Conservation (phyloP, 1,284 basidiomycete genomes). For the Mycosarcoma mackinlayi region DNA sequence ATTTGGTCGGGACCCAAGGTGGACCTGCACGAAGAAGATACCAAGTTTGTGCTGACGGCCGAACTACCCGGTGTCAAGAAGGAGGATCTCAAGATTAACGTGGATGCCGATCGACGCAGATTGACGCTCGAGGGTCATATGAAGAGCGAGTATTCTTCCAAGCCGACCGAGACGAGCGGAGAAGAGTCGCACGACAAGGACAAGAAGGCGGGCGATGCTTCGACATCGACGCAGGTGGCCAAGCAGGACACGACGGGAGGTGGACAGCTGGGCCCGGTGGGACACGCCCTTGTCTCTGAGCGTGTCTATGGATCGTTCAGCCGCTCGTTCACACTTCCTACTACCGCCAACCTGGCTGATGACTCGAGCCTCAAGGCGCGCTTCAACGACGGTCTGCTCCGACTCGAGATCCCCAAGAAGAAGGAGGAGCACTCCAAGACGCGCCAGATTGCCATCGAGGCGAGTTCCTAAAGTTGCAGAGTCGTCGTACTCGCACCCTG, state of each 20-base stretch:
- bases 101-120: slow-evolving; percentile 47
- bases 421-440: slow-evolving; percentile 50
- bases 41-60: slow-evolving; percentile 43
- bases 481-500: no score
- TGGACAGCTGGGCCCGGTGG: slow-evolving; percentile 23
- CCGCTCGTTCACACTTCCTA: slow-evolving; percentile 53
- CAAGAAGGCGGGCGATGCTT: slow-evolving; percentile 5
- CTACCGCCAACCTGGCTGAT: slow-evolving; percentile 42
- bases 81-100: slow-evolving; percentile 53
- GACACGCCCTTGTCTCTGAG: slow-evolving; percentile 48
- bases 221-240: slow-evolving; percentile 30
- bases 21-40: slow-evolving; percentile 49
- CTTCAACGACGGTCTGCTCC: slow-evolving; percentile 55
- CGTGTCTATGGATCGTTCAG: slow-evolving; percentile 53
- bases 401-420: slow-evolving; percentile 56
- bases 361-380: slow-evolving; percentile 45
- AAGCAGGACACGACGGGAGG: slow-evolving; percentile 26
- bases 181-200: neutral
- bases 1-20: slow-evolving; percentile 47
- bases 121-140: slow-evolving; percentile 51
- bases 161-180: slow-evolving; percentile 7
- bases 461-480: slow-evolving; percentile 10
- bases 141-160: slow-evolving; percentile 42
- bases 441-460: slow-evolving; percentile 47
- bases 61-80: slow-evolving; percentile 55